Evolutionary conservation across 768 basidiomycete genomes (phyloP), one percentile per base, ranked within the genome.

Genomic region (Trametes cubensis): DNA sequence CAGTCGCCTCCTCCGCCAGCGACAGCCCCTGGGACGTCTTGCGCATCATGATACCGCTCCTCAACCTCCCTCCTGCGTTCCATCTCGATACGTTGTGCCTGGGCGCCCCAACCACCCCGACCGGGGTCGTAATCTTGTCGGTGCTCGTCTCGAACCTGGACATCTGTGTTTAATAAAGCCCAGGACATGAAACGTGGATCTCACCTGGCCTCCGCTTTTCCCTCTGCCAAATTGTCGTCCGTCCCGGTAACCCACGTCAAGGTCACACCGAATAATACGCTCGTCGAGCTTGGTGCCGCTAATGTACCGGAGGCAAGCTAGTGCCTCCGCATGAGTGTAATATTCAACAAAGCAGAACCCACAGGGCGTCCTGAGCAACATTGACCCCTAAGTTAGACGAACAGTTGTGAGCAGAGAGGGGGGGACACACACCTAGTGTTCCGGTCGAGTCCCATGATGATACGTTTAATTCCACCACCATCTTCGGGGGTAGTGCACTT

Each of bases 251-350:
- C 97, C 97, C 26, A 95, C 81, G 79, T 99, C 97, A 71, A 99
- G 79, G 79, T 99, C 97, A 71, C 95, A 98, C 49, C 97, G 90
- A 65, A 99, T 96, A 68, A 99, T 93, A 38, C 97, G 90, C 76
- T 99, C 97, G 75, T 99, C 97, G 21, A 99, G 86, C 78, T 98
- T 98, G 39, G 95, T 95, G n/a, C 96, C 97, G 53, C 92, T 94
- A 69, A 98, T 85, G 74, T 97, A 95, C 50, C 90, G 87, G 85
- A 98, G 88, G 64, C 90, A 88, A 44, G 94, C 92, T 42, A 97
- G 80, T 18, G 97, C 96, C 75, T 98, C 95, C 6, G 87, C 81
- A 70, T 98, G 94, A 11, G 93, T 93, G 73, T 98, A 98, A 73
- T 92, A 99, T 73, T 94, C 92, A 60, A 95, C 95, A 68, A 95